These are phyloP conservation scores for Pseudopithomyces chartarum DNA, from an alignment of 2,329 filamentous ascomycete genomes.

Conservation along the genomic window DNA sequence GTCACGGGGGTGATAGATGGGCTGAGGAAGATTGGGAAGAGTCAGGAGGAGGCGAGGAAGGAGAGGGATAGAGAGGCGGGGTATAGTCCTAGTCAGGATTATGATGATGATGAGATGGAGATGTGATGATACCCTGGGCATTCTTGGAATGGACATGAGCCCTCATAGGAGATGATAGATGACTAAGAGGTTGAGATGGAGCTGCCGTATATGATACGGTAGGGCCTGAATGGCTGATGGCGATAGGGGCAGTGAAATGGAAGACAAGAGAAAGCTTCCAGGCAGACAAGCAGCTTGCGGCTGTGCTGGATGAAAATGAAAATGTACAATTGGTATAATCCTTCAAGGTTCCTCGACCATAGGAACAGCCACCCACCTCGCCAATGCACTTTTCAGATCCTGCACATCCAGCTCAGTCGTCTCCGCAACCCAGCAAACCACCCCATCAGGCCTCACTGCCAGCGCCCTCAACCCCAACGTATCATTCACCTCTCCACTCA, in stretches of 20 bases:
- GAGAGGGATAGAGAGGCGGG: constrained; percentile 75
- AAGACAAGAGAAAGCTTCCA: too few species aligned
- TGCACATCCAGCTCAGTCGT: not conserved
- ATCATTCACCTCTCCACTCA: not conserved
- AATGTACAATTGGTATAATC: too few species aligned
- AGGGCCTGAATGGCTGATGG: too few species aligned
- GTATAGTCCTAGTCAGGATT: constrained; percentile 60
- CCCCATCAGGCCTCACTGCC: not conserved
- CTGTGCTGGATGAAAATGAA: too few species aligned
- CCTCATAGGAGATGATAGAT: too few species aligned
- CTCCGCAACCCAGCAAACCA: not conserved
- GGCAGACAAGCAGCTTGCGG: too few species aligned
- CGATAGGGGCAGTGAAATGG: too few species aligned
- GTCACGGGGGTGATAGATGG: constrained; percentile 86
- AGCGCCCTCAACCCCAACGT: not conserved
- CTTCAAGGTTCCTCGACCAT: too few species aligned
- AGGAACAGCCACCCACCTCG: not conserved
- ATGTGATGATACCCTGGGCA: constrained; percentile 31
- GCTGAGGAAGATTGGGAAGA: constrained; percentile 78
- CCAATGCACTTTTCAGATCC: not conserved
- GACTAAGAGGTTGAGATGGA: too few species aligned
- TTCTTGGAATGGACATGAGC: too few species aligned
- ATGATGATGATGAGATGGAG: constrained; percentile 59
- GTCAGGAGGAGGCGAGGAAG: constrained; percentile 74
- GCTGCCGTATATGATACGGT: too few species aligned